Conservation (phyloP, 208 protist species). For the Balamuthia mandrillaris region DNA sequence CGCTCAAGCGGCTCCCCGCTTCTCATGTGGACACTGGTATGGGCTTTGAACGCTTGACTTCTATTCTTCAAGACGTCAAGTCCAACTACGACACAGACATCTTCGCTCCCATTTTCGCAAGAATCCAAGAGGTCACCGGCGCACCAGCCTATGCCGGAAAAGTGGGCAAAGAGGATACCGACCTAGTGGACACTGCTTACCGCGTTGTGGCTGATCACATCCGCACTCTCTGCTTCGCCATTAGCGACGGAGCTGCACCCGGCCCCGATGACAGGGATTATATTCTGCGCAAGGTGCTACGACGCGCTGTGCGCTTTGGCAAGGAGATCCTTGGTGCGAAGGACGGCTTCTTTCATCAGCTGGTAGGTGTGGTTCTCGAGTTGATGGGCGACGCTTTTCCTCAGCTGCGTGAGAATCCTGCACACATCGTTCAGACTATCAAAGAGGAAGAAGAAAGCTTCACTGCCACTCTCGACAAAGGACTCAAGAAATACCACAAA, state of each 20-base stretch:
- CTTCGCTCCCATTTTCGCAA: constrained; percentile 93
- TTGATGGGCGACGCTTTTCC: constrained; percentile 89
- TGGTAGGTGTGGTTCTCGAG: constrained; percentile 84
- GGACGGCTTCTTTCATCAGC: constrained; percentile 87
- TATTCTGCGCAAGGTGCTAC: constrained; percentile 95
- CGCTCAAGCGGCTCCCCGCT: constrained; percentile 80
- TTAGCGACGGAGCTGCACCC: constrained; percentile 87
- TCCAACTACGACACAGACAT: constrained; percentile 99
- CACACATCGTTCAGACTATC: constrained; percentile 72
- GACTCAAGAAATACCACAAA: constrained; percentile 66
- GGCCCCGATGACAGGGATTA: constrained; percentile 84
- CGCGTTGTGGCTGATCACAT: constrained; percentile 99
- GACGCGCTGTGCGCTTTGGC: constrained; percentile 93
- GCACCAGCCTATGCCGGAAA: constrained; percentile 79
- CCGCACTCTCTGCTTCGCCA: constrained; percentile 93
- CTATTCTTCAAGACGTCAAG: constrained; percentile 89
- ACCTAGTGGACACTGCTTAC: constrained; percentile 89
- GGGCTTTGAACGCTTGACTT: constrained; percentile 95
- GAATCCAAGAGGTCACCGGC: constrained; percentile 89
- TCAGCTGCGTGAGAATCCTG: constrained; percentile 75
- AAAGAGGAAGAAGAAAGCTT: constrained; percentile 93
- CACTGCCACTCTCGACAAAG: constrained; percentile 88
- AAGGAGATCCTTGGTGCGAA: constrained; percentile 89
- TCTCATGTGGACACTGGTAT: constrained; percentile 97
- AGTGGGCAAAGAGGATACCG: constrained; percentile 77